Base-by-base conservation (phyloP, 2,329 filamentous ascomycete species). In the Fusarium sublunatum region DNA sequence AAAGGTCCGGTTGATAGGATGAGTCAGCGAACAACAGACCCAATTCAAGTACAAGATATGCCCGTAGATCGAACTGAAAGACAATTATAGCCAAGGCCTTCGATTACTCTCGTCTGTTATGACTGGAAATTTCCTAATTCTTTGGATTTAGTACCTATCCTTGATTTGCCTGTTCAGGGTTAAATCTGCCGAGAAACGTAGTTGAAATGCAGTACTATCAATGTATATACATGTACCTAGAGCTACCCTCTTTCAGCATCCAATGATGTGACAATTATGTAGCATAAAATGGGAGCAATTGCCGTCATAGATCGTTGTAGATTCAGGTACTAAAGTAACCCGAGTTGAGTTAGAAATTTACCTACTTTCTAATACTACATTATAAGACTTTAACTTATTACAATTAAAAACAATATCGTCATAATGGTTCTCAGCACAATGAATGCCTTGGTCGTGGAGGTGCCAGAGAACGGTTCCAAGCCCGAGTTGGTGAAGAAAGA, bases 381-480 rank as follows among this genome's bases (percentile, higher is more conserved):
- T 42, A 10, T n/a, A 13, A 8, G 4, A 9, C 6, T 32, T 22
- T 13, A 4, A 10, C 10, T 1, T 32, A 36, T n/a, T 12, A 4
- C 12, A n/a, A 22, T 4, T 15, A 28, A 32, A 35, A 15, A 7
- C 11, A 48, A 12, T 19, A 7, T 10, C 5, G 15, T 22, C 29
- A 55, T 35, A 41, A 67, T 67, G 64, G 29, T 40, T 42, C 36
- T 50, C 15, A 56, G 47, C 28, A 60, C 50, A 28, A 65, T 61
- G 64, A 46, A 56, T 28, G 59, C 62, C 11, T 41, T 68, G 19
- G 66, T 68, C 24, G 39, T 65, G 6, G 63, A 67, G 48, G 65
- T 53, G 9, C 54, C 55, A 19, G 53, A 63, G 15, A 44, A 56
- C 41, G 58, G 46, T 31, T 58, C 55, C 19, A 56, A 56, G 6